Conservation (phyloP, 176 grass and related monocot genomes). For the Musa schizocarpa region DNA sequence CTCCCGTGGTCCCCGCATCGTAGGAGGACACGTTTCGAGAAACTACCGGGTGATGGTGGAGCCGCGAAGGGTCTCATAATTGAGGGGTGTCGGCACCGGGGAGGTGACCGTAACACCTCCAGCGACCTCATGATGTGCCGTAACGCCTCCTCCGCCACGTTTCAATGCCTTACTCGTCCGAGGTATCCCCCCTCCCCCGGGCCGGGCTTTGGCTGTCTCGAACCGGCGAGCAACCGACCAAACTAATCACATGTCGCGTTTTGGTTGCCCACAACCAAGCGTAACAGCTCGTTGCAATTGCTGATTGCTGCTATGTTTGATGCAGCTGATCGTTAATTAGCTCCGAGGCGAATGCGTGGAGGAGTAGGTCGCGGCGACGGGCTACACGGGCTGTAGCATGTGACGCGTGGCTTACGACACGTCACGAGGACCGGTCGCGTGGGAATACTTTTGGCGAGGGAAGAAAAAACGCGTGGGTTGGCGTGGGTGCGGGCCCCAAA, state of each 20-base stretch:
- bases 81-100: neutral
- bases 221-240: neutral
- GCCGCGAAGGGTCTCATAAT: neutral
- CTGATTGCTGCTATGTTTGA: neutral
- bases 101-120: neutral
- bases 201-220: neutral
- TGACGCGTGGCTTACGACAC: neutral
- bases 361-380: neutral
- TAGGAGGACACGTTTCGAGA: neutral
- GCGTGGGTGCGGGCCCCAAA: neutral
- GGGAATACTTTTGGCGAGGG: neutral
- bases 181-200: neutral
- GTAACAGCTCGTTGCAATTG: too few species aligned
- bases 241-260: neutral
- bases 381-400: neutral
- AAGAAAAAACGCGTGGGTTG: neutral
- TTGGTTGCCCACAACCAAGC: too few species aligned
- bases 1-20: neutral
- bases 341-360: neutral
- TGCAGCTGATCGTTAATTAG: neutral
- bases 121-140: neutral
- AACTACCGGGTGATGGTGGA: neutral
- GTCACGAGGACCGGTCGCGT: neutral
- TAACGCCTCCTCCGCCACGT: neutral
- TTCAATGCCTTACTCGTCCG: neutral